Percentiles rank a stretch among this genome's conserved stretches.
These are phyloP conservation scores for Aspergillus spinulosporus DNA, from an alignment of 2,329 filamentous ascomycete species.

Conservation along the genomic window DNA sequence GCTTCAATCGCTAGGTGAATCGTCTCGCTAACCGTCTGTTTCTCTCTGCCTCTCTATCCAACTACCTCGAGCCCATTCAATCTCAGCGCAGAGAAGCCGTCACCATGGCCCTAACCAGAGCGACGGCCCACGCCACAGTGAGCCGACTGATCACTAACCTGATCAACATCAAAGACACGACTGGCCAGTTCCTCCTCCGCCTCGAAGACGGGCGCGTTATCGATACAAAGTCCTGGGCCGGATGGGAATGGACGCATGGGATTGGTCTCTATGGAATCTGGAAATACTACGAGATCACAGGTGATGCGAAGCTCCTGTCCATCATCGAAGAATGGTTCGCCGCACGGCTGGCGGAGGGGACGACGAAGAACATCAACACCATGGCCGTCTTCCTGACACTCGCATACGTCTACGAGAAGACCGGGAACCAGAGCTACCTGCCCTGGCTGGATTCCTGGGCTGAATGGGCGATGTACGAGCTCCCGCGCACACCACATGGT, in stretches of 20 bases:
- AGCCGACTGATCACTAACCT: conserved; percentile 69
- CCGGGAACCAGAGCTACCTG: conserved; percentile 65
- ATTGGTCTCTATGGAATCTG: conserved; percentile 78
- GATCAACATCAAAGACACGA: conserved; percentile 74
- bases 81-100: neutral
- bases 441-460: conserved; percentile 80
- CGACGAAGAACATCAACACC: conserved; percentile 83
- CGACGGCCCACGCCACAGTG: conserved; percentile 53
- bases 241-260: conserved; percentile 80
- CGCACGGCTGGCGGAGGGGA: conserved; percentile 66
- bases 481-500: conserved; percentile 69
- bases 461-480: conserved; percentile 78
- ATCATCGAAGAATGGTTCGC: conserved; percentile 75
- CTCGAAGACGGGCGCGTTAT: conserved; percentile 73
- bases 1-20: no score
- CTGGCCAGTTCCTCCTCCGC: conserved; percentile 70
- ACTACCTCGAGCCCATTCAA: conserved; percentile 8
- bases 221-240: conserved; percentile 75
- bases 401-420: conserved; percentile 76
- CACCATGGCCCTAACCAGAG: conserved; percentile 2
- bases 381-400: conserved; percentile 77
- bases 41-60: no score
- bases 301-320: conserved; percentile 58
- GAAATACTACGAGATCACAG: conserved; percentile 76
- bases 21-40: no score